Percentiles rank a stretch among this genome's conserved stretches.
Conservation (phyloP, 345 rosid species). For the Brassica nigra region DNA sequence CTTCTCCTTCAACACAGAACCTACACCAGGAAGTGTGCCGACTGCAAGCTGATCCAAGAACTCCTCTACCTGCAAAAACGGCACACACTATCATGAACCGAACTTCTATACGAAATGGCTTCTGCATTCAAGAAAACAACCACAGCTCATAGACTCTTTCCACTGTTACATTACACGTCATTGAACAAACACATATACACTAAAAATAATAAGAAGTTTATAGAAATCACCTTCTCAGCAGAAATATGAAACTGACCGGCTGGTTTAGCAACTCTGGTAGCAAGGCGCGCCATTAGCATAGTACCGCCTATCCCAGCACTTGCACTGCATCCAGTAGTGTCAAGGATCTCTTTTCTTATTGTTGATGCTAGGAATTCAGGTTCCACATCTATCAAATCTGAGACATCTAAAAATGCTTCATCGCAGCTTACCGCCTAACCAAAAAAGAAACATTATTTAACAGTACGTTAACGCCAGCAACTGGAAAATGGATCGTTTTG, state of each 20-base stretch:
- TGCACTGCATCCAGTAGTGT: conserved; percentile 84
- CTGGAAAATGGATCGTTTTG: conserved; percentile 4
- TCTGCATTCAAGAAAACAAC: conserved; percentile 20
- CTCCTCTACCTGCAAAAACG: conserved; percentile 64
- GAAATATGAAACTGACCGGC: conserved; percentile 81
- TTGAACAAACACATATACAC: background rate
- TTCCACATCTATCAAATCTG: conserved; percentile 54
- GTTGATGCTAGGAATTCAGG: conserved; percentile 63
- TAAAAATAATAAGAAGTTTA: background rate
- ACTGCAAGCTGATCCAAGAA: conserved; percentile 70
- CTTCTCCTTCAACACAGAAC: conserved; percentile 77
- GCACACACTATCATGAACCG: conserved; percentile 8
- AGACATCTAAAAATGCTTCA: conserved; percentile 90
- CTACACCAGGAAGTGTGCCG: conserved; percentile 87
- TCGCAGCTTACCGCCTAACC: conserved; percentile 91
- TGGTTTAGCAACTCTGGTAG: conserved; percentile 91
- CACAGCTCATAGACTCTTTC: conserved; percentile 2
- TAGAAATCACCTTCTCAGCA: conserved; percentile 53
- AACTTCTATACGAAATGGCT: background rate
- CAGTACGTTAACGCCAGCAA: conserved; percentile 3
- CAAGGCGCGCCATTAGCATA: conserved; percentile 97
- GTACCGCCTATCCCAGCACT: conserved; percentile 86
- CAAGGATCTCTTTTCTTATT: conserved; percentile 75
- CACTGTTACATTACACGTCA: too few species aligned
- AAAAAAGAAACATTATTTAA: conserved; percentile 26